phyloP scores from a whole-genome alignment of 2,329 filamentous ascomycete genomes.

The Penicillium sp. region DNA sequence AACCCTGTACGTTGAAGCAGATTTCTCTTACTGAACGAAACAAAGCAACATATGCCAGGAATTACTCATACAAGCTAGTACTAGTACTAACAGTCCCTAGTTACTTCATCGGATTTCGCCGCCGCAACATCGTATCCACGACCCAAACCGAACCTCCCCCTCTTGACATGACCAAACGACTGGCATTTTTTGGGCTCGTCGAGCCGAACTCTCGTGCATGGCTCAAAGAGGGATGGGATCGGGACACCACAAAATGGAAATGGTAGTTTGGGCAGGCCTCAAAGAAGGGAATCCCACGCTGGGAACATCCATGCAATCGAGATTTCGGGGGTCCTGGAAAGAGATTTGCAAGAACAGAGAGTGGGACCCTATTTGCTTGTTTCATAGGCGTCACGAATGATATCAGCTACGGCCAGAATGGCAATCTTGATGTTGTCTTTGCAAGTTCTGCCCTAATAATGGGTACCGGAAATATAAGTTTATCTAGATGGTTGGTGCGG shows the following conservation, averaged over 20 bases:
- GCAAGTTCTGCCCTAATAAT: no score
- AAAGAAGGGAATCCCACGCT: no score
- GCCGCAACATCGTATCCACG: not conserved
- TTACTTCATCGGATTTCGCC: slow-evolving; percentile 4
- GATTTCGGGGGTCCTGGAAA: no score
- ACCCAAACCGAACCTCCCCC: not conserved
- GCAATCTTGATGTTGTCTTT: no score
- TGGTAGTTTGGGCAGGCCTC: not conserved
- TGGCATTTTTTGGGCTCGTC: not conserved
- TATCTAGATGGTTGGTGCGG: no score
- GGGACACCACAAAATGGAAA: not conserved
- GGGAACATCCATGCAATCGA: no score
- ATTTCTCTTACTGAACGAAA: not conserved
- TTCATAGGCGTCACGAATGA: no score
- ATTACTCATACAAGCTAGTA: not conserved
- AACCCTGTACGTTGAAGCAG: not conserved
- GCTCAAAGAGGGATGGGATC: not conserved
- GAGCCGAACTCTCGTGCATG: not conserved
- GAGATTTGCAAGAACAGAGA: no score
- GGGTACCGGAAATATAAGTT: no score
- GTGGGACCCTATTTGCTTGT: no score
- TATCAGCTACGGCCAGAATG: no score
- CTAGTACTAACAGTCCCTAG: not conserved
- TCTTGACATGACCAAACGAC: not conserved
- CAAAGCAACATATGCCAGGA: not conserved